Evolutionary conservation across 2,329 filamentous ascomycete genomes (phyloP).

Genomic region (Fusarium subglutinans): DNA sequence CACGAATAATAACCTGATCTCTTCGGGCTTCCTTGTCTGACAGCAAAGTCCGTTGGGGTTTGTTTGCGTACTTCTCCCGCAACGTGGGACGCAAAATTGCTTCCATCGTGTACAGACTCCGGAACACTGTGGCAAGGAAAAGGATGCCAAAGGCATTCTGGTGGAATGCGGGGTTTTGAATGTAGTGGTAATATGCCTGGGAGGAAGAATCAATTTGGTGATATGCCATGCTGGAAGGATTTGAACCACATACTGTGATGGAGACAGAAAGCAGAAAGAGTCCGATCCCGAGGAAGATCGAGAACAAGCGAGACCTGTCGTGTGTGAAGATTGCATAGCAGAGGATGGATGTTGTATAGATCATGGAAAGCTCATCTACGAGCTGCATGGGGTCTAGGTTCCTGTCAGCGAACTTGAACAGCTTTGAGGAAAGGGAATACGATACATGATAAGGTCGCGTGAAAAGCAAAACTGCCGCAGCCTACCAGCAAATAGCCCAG

Average conservation of each 20-base stretch:
- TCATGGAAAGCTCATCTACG: background rate
- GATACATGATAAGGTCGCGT: background rate
- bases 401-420: accelerated
- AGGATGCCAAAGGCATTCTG: background rate
- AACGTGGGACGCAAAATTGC: background rate
- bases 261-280: background rate
- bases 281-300: accelerated
- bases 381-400: background rate
- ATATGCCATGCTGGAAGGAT: accelerated
- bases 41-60: accelerated
- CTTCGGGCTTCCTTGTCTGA: accelerated
- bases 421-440: accelerated
- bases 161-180: background rate
- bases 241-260: background rate
- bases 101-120: background rate
- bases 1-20: accelerated
- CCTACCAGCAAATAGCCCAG: background rate
- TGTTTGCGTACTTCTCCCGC: accelerated
- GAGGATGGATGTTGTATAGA: background rate
- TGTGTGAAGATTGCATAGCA: background rate
- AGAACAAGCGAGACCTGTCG: background rate
- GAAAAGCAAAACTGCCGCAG: background rate
- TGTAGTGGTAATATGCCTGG: background rate
- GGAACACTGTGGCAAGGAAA: background rate
- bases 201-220: accelerated